A percentile compares a stretch with the other conserved stretches of the same genome.
Conservation (phyloP, 495 filamentous ascomycete species). For the Bombardia bombarda region DNA sequence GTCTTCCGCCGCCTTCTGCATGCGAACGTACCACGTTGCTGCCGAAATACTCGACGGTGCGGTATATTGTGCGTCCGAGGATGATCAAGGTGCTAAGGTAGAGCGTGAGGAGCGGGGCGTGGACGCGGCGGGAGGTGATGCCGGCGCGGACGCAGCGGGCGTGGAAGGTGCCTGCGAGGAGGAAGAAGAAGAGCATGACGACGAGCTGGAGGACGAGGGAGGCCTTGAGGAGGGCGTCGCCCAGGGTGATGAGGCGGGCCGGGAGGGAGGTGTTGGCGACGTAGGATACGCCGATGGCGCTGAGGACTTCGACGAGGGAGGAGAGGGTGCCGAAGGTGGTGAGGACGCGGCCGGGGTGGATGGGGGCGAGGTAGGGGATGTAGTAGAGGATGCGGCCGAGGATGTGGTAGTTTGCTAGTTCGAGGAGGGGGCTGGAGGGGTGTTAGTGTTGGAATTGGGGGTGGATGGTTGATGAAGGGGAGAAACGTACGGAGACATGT, state of each 20-base stretch:
- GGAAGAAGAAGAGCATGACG: constrained; percentile 19
- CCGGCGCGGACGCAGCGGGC: constrained; percentile 12
- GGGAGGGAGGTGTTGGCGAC: constrained; percentile 17
- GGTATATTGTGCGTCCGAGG: constrained; percentile 22
- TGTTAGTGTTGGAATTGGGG: background rate
- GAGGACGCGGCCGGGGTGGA: constrained; percentile 20
- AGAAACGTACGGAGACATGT: constrained; percentile 24
- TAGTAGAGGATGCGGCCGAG: constrained; percentile 30
- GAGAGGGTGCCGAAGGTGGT: constrained; percentile 23
- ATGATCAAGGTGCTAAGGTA: constrained; percentile 27
- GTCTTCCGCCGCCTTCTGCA: background rate
- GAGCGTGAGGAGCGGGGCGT: constrained; percentile 13
- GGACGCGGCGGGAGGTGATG: constrained; percentile 6
- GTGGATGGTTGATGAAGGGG: background rate
- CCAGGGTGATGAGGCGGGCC: constrained; percentile 6
- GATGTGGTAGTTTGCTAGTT: constrained; percentile 33
- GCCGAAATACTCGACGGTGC: constrained; percentile 24
- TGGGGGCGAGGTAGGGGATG: constrained; percentile 22
- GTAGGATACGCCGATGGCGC: constrained; percentile 23
- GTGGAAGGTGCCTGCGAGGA: constrained; percentile 25
- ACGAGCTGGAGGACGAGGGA: constrained; percentile 23
- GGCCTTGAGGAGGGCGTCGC: constrained; percentile 17
- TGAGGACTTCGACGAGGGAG: constrained; percentile 22
- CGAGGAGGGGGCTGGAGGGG: constrained; percentile 23
- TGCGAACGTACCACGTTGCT: constrained; percentile 13